A percentile compares a stretch with the other conserved stretches of the same genome.
Evolutionary conservation across 345 rosid species (phyloP).

Genomic region (Eucalyptus dawsonii): DNA sequence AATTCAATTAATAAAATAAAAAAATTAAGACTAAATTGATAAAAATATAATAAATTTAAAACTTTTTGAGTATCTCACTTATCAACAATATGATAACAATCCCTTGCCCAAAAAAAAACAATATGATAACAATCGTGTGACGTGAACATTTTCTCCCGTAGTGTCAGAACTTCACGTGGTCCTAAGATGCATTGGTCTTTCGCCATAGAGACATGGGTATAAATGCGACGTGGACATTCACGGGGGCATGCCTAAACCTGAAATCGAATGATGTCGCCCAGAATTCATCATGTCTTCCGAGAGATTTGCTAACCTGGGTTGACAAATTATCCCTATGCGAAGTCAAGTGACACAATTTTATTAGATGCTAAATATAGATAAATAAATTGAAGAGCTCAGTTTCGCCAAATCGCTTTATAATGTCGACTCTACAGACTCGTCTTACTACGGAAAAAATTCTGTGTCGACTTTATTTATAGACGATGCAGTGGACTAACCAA

Average conservation of each 20-base stretch:
- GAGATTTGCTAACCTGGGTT: background rate
- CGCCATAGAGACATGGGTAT: background rate
- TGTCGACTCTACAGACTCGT: background rate
- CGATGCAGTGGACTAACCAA: background rate
- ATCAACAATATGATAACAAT: background rate
- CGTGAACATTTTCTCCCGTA: background rate
- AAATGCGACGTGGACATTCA: background rate
- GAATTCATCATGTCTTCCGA: background rate
- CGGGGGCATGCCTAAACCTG: background rate
- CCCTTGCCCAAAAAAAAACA: background rate
- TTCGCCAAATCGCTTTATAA: background rate
- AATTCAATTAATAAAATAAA: too few relatives aligned
- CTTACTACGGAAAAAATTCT: background rate
- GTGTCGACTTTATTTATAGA: background rate
- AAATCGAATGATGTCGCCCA: background rate
- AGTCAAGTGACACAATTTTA: background rate
- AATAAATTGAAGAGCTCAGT: background rate
- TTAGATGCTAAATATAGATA: background rate
- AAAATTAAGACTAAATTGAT: too few relatives aligned
- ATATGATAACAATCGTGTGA: background rate
- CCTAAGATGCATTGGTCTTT: background rate
- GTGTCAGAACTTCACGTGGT: slow-evolving; percentile 1
- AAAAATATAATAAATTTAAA: too few relatives aligned
- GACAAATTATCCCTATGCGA: background rate
- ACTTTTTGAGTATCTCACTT: too few relatives aligned